Conservation (phyloP, 208 protist species). For the Wallacemonas sp. region DNA sequence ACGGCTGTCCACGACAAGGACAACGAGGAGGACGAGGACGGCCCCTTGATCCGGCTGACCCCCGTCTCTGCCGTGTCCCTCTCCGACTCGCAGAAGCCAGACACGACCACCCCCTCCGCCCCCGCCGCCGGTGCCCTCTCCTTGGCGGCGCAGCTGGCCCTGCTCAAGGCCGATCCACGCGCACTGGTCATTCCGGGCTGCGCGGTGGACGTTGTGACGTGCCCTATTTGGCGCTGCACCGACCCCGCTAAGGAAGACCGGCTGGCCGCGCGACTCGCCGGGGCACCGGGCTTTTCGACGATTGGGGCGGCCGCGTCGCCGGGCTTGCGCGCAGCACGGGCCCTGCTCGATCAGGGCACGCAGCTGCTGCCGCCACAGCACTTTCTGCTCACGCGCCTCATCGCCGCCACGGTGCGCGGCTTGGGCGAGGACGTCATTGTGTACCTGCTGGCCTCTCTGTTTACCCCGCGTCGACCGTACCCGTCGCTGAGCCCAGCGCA, state of each 20-base stretch:
- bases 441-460: slow-evolving; percentile 20
- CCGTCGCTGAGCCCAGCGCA: not conserved
- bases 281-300: not conserved
- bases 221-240: slow-evolving; percentile 1
- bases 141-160: not conserved
- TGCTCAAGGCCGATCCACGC: slow-evolving; percentile 6
- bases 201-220: not conserved
- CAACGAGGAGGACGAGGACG: no score
- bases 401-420: slow-evolving; percentile 49
- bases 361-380: slow-evolving; percentile 36
- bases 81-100: not conserved
- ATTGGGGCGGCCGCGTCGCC: slow-evolving; percentile 7
- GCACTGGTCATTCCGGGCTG: slow-evolving; percentile 13
- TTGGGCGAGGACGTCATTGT: slow-evolving; percentile 24
- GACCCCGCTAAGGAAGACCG: not conserved
- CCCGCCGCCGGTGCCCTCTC: not conserved
- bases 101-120: not conserved
- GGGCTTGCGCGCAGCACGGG: slow-evolving; percentile 35
- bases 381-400: slow-evolving; percentile 67
- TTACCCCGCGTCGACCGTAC: not conserved
- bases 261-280: no score
- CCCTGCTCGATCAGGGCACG: slow-evolving; percentile 45
- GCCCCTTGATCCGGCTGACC: no score
- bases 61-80: no score
- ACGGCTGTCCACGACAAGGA: no score